These are phyloP conservation scores for Fusarium gaditjirri DNA, from an alignment of 2,329 filamentous ascomycete species.

Conservation along the genomic window DNA sequence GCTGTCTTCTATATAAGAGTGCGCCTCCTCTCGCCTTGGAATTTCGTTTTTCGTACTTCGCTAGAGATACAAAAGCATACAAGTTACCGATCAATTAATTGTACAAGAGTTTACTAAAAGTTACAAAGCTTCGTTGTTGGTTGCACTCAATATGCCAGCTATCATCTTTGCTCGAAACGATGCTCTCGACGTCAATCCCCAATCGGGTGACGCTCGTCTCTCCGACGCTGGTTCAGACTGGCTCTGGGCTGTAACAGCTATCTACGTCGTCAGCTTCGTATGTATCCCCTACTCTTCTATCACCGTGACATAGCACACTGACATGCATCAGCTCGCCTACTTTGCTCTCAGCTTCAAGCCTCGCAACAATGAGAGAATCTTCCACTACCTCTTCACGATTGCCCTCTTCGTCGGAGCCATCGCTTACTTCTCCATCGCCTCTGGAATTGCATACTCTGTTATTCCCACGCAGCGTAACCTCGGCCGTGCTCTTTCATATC, in stretches of 20 bases:
- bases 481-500: constrained; percentile 48
- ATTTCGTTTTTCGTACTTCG: not conserved
- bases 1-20: constrained; percentile 15
- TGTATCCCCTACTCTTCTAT: constrained; percentile 25
- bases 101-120: not conserved
- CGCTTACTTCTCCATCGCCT: constrained; percentile 63
- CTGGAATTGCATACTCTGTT: constrained; percentile 60
- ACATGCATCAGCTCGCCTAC: constrained; percentile 51
- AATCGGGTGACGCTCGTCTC: constrained; percentile 53
- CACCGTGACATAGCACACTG: constrained; percentile 18
- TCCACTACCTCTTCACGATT: constrained; percentile 66
- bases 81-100: not conserved
- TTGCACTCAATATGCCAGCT: constrained; percentile 45
- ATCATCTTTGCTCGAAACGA: constrained; percentile 54
- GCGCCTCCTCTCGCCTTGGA: not conserved
- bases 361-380: constrained; percentile 61
- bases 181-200: constrained; percentile 60
- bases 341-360: constrained; percentile 55
- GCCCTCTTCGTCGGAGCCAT: constrained; percentile 61
- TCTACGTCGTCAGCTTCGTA: constrained; percentile 61
- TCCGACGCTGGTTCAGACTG: constrained; percentile 62
- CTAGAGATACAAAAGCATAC: not conserved
- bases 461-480: constrained; percentile 47
- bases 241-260: constrained; percentile 64
- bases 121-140: not conserved